Evolutionary conservation across 257 asterid species (phyloP), one percentile per base, ranked within the genome.

Genomic region (Fraxinus anomala): DNA sequence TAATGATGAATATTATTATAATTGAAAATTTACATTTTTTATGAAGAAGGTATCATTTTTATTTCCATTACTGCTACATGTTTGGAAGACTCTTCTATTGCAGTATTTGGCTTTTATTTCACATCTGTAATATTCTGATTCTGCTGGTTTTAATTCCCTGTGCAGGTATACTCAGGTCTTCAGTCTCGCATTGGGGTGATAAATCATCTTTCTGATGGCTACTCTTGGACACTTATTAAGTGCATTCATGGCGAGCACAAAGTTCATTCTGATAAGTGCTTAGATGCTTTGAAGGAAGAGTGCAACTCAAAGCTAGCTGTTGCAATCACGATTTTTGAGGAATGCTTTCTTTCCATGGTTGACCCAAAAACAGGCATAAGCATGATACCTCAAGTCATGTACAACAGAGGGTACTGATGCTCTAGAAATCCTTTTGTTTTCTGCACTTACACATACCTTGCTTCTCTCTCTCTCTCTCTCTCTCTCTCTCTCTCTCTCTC

Each of bases 261-360:
- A 85, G 91, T 90, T 77, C 92, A 89, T 82, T 85, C 92, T 78
- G 83, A 88, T 30, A 91, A 76, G 72, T 88, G 85, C 33, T 79
- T 83, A 72, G 89, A 89, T 76, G 94, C 97, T 56, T 81, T 93
- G 78, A 89, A 75, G 87, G 98, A 95, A 76, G 99, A 96, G 83
- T 92, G 98, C 93, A 92, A 96, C 86, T 91, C 99, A 34, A 96
- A 93, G 82, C 82, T 96, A 83, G 97, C 99, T 74, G 98, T 93
- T 87, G 97, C 98, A 33, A 92, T 93, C 86, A 92, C 98, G 8
- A 91, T 96, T 39, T 87, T 93, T 94, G 97, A 96, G 88, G 99
- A 96, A 76, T 96, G 99, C 85, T 96, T 96, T 86, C 95, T 92
- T 65, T 97, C 98, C 5, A 96, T 96, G 99, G 94, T 96, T 82